Percentiles rank a stretch among this genome's conserved stretches.
Conservation (phyloP, 2,329 filamentous ascomycete species). For the Penicillium fuscoglaucum region DNA sequence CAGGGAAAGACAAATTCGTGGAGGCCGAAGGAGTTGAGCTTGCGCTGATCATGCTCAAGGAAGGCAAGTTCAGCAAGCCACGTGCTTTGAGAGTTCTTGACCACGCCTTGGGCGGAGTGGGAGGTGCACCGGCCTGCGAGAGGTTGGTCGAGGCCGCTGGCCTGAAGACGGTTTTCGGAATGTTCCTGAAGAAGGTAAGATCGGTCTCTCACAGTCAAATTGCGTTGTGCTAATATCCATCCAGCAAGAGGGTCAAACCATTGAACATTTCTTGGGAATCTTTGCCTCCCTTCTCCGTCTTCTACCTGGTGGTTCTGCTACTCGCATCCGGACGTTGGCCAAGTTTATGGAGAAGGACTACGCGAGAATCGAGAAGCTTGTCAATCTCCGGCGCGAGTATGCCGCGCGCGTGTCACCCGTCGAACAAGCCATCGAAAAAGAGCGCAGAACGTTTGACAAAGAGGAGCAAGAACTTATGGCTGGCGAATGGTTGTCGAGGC, state of each 20-base stretch:
- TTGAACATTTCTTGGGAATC: conserved; percentile 80
- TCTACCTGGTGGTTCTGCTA: conserved; percentile 73
- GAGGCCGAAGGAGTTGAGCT: conserved; percentile 92
- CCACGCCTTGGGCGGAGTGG: conserved; percentile 67
- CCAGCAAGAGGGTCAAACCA: conserved; percentile 62
- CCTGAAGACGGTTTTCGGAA: conserved; percentile 78
- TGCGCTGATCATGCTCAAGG: conserved; percentile 84
- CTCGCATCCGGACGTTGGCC: conserved; percentile 79
- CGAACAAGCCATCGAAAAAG: conserved; percentile 61
- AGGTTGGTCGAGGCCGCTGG: conserved; percentile 79
- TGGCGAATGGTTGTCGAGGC: conserved; percentile 70
- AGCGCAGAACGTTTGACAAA: conserved; percentile 55
- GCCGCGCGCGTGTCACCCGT: conserved; percentile 61
- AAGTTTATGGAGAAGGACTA: conserved; percentile 97
- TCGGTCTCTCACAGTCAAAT: not conserved
- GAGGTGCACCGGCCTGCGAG: conserved; percentile 66
- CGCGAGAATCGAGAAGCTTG: conserved; percentile 73
- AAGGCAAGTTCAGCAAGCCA: conserved; percentile 78
- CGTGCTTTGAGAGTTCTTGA: conserved; percentile 80
- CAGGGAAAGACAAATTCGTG: conserved; percentile 77
- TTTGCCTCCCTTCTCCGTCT: conserved; percentile 79
- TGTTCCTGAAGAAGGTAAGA: conserved; percentile 75
- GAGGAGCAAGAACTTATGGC: conserved; percentile 63
- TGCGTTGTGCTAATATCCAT: conserved; percentile 19
- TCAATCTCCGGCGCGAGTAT: conserved; percentile 72